Evolutionary conservation across 1,139 yeast species (phyloP).

Genomic region (Suhomyces panamericanus): DNA sequence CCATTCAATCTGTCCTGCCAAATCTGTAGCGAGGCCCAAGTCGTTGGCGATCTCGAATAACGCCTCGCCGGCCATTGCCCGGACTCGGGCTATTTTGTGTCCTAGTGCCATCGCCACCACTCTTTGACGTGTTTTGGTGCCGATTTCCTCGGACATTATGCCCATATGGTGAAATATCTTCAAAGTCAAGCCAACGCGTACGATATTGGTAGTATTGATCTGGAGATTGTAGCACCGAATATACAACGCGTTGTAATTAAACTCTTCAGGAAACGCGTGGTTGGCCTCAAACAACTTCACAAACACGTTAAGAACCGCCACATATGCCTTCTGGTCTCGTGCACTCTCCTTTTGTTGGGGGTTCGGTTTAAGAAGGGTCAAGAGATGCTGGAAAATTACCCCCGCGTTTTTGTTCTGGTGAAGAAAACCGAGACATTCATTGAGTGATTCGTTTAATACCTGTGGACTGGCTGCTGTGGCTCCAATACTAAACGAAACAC

Average conservation of each 20-base stretch:
- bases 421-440: slow-evolving; percentile 40
- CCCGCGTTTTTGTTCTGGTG: slow-evolving; percentile 10
- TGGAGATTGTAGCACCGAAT: slow-evolving; percentile 60
- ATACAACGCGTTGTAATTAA: slow-evolving; percentile 44
- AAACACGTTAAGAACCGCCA: slow-evolving; percentile 32
- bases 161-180: slow-evolving; percentile 38
- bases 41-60: slow-evolving; percentile 35
- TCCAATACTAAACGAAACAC: slow-evolving; percentile 59
- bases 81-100: slow-evolving; percentile 31
- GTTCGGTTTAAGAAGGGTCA: slow-evolving; percentile 22
- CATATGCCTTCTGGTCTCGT: slow-evolving; percentile 24
- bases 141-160: slow-evolving; percentile 5
- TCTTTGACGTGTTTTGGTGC: slow-evolving; percentile 16
- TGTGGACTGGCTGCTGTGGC: slow-evolving; percentile 56
- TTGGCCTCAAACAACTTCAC: slow-evolving; percentile 44
- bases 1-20: slow-evolving; percentile 23
- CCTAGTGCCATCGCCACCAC: slow-evolving; percentile 30
- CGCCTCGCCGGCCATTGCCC: slow-evolving; percentile 34
- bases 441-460: slow-evolving; percentile 47
- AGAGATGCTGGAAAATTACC: slow-evolving; percentile 9
- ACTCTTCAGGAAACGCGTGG: slow-evolving; percentile 29
- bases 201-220: slow-evolving; percentile 41
- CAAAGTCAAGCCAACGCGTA: slow-evolving; percentile 35
- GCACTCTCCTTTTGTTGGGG: slow-evolving; percentile 7
- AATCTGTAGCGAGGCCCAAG: slow-evolving; percentile 3